phyloP scores from a whole-genome alignment of 129 eudicot genomes.

The Deinandra increscens region DNA sequence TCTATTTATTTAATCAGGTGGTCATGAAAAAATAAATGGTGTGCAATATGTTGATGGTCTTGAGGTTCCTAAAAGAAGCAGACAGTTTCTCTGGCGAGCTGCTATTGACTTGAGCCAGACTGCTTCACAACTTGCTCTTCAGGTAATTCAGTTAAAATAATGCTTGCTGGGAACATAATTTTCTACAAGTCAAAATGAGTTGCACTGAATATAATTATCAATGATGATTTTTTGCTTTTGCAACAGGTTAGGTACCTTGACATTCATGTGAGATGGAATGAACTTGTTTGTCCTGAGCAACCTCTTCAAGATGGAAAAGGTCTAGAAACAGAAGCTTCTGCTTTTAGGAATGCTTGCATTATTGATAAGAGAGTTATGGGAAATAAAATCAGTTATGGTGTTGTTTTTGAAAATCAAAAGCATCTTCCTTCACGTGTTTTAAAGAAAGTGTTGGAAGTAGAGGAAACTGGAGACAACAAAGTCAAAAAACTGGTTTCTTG shows the following conservation, averaged over 20 bases:
- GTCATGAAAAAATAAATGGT: conserved; percentile 59
- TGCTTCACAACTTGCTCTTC: conserved; percentile 81
- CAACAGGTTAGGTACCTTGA: conserved; percentile 88
- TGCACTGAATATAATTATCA: not conserved
- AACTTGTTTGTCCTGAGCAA: conserved; percentile 86
- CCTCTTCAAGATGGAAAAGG: conserved; percentile 73
- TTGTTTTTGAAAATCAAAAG: conserved; percentile 80
- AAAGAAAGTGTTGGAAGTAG: conserved; percentile 67
- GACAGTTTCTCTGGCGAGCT: conserved; percentile 83
- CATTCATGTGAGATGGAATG: conserved; percentile 82
- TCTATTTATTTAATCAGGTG: conserved; percentile 51
- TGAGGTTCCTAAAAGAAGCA: conserved; percentile 76
- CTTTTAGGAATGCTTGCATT: conserved; percentile 79
- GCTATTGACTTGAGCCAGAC: conserved; percentile 86
- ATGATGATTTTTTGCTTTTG: conserved; percentile 11
- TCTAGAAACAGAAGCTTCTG: conserved; percentile 79
- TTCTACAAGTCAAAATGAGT: not conserved
- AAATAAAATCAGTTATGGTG: conserved; percentile 61
- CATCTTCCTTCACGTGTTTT: conserved; percentile 86
- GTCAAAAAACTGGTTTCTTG: conserved; percentile 83
- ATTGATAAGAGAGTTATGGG: conserved; percentile 60
- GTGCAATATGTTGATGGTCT: conserved; percentile 69
- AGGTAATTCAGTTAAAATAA: conserved; percentile 42
- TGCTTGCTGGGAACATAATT: not conserved
- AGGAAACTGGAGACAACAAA: conserved; percentile 54